Conservation (phyloP, 352 stramenopile genomes). For the Globisporangium apiculatum region DNA sequence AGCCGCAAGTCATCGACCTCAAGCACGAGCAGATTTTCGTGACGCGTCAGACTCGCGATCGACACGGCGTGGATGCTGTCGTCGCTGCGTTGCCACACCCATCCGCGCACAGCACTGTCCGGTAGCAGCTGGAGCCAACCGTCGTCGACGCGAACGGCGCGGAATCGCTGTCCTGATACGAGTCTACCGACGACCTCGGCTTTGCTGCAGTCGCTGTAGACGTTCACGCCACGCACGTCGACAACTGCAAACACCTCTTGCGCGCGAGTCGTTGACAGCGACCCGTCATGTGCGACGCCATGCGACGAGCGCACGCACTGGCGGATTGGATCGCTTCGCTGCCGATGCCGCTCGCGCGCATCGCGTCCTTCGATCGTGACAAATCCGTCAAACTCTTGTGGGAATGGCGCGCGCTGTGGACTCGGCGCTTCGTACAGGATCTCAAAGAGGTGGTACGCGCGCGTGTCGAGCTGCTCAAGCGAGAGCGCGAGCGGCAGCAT, state of each 20-base stretch:
- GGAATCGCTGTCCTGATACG: constrained; percentile 18
- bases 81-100: constrained; percentile 33
- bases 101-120: constrained; percentile 15
- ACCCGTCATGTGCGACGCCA: too few species aligned
- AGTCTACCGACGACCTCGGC: constrained; percentile 14
- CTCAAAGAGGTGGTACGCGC: constrained; percentile 57
- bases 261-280: neutral
- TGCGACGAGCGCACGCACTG: constrained; percentile 13
- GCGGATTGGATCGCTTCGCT: constrained; percentile 18
- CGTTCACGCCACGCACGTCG: constrained; percentile 13
- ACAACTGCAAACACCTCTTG: constrained; percentile 21
- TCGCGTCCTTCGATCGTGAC: constrained; percentile 17
- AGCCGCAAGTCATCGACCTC: constrained; percentile 45
- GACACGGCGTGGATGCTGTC: constrained; percentile 28
- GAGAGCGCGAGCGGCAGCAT: constrained; percentile 35
- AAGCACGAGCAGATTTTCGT: constrained; percentile 56
- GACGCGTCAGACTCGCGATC: constrained; percentile 11
- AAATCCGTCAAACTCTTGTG: constrained; percentile 48
- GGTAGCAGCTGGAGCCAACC: constrained; percentile 29
- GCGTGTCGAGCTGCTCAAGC: constrained; percentile 50
- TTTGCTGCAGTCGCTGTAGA: constrained; percentile 19
- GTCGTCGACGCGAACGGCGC: constrained; percentile 5
- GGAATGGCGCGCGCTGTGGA: constrained; percentile 27
- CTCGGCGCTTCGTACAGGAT: constrained; percentile 59
- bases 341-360: constrained; percentile 2